A percentile compares a stretch with the other conserved stretches of the same genome.
phyloP scores from a whole-genome alignment of 2,329 filamentous ascomycete genomes.

The Colletotrichum lindemuthianum region DNA sequence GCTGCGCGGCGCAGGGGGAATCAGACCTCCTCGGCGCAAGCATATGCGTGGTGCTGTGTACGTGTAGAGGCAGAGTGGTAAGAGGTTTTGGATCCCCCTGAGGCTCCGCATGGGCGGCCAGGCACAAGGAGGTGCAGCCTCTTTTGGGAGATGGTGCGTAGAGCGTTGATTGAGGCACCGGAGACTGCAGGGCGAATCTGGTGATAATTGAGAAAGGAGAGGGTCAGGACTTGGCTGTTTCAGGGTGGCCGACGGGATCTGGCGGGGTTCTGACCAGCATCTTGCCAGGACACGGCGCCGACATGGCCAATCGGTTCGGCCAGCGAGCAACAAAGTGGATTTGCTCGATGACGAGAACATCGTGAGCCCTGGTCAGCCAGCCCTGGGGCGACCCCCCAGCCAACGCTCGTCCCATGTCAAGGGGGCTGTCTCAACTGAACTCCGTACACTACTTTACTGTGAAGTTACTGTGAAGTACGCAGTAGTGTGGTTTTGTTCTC shows the following conservation, averaged over 20 bases:
- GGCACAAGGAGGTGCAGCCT: slow-evolving; percentile 24
- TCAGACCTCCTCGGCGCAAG: not conserved
- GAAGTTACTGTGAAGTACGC: too few species aligned
- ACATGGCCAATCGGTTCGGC: slow-evolving; percentile 27
- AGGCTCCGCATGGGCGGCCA: slow-evolving; percentile 16
- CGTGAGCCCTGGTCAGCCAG: not conserved
- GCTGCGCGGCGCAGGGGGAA: slow-evolving; percentile 21
- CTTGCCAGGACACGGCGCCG: slow-evolving; percentile 7
- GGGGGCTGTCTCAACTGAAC: slow-evolving; percentile 24
- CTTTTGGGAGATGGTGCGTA: slow-evolving; percentile 31
- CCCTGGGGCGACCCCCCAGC: too few species aligned
- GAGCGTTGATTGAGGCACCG: slow-evolving; percentile 27
- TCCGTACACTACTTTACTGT: not conserved
- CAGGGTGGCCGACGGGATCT: slow-evolving; percentile 33
- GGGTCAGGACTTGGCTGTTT: slow-evolving; percentile 35
- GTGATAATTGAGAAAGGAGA: slow-evolving; percentile 32
- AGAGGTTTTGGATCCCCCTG: slow-evolving; percentile 4
- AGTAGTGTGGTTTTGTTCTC: too few species aligned
- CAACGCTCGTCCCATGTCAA: slow-evolving; percentile 16
- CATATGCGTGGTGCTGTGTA: not conserved
- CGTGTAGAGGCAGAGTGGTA: not conserved
- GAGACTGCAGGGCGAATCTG: slow-evolving; percentile 25
- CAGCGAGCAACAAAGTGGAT: slow-evolving; percentile 28
- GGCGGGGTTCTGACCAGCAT: slow-evolving; percentile 14
- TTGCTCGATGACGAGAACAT: not conserved